Evolutionary conservation across 495 filamentous ascomycete genomes (phyloP).

Genomic region (Xylaria castorea): DNA sequence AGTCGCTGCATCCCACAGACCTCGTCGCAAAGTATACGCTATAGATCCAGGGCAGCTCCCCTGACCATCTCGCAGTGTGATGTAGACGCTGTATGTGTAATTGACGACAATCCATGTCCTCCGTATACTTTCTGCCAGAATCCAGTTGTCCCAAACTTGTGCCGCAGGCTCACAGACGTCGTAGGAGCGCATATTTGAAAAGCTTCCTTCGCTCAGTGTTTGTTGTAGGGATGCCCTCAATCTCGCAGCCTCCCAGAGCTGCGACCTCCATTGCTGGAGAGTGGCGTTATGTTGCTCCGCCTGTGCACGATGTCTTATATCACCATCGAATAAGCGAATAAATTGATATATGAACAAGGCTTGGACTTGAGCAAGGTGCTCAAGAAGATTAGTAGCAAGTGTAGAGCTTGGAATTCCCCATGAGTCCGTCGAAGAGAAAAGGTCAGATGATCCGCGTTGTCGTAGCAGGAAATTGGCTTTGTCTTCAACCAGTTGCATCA

Average conservation of each 20-base stretch:
- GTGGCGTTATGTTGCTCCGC: slow-evolving; percentile 15
- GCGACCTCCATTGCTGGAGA: slow-evolving; percentile 18
- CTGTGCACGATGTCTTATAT: slow-evolving; percentile 24
- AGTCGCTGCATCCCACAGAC: slow-evolving; percentile 31
- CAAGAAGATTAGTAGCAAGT: neutral
- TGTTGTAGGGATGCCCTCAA: neutral
- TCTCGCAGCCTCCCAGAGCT: slow-evolving; percentile 9
- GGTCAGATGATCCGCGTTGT: neutral
- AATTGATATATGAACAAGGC: slow-evolving; percentile 47
- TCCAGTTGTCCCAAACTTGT: slow-evolving; percentile 50
- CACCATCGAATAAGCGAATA: slow-evolving; percentile 43
- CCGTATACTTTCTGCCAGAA: slow-evolving; percentile 54
- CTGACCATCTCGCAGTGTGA: slow-evolving; percentile 19
- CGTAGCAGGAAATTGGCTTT: slow-evolving; percentile 20
- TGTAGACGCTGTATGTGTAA: slow-evolving; percentile 21
- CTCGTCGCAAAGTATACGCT: slow-evolving; percentile 26
- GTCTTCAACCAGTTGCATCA: slow-evolving; percentile 32
- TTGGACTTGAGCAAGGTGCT: slow-evolving; percentile 46
- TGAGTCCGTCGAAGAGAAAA: neutral
- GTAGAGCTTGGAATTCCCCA: neutral
- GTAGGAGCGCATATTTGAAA: neutral
- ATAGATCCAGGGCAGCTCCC: slow-evolving; percentile 20
- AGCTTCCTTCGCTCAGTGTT: neutral
- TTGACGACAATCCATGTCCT: slow-evolving; percentile 31
- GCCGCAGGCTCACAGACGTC: slow-evolving; percentile 22